Conservation (phyloP, 192 early-diverging fungal genomes). For the Anaeromyces robustus region DNA sequence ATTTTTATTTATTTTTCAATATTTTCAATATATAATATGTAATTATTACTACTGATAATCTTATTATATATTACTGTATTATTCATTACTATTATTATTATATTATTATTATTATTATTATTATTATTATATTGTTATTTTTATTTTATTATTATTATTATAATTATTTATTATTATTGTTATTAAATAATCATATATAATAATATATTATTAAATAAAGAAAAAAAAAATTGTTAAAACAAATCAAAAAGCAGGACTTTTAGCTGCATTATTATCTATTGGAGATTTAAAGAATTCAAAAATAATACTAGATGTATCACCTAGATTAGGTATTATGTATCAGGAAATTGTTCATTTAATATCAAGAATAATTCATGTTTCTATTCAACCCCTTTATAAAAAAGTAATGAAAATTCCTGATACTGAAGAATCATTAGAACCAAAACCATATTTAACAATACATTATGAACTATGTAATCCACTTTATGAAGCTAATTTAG, state of each 20-base stretch:
- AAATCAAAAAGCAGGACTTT: constrained; percentile 53
- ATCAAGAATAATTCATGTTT: constrained; percentile 34
- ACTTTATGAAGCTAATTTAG: constrained; percentile 9
- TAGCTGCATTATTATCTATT: constrained; percentile 39
- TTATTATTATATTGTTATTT: too few species aligned
- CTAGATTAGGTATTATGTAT: constrained; percentile 28
- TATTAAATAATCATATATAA: too few species aligned
- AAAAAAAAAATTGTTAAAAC: background rate
- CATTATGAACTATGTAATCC: constrained; percentile 5
- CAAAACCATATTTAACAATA: background rate
- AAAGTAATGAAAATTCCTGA: constrained; percentile 10
- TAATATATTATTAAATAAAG: background rate
- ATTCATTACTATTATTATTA: too few species aligned
- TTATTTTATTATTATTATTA: too few species aligned
- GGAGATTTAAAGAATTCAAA: constrained; percentile 38
- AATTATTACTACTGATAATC: too few species aligned
- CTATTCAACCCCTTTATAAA: constrained; percentile 38
- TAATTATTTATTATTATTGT: too few species aligned
- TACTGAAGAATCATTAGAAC: background rate
- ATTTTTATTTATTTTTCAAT: too few species aligned
- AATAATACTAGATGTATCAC: constrained; percentile 29
- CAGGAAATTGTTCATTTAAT: constrained; percentile 44
- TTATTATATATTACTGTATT: too few species aligned
- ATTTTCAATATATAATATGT: too few species aligned
- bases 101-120: too few species aligned